phyloP scores from a whole-genome alignment of 768 basidiomycete species.

The Fomitopsis serialis region DNA sequence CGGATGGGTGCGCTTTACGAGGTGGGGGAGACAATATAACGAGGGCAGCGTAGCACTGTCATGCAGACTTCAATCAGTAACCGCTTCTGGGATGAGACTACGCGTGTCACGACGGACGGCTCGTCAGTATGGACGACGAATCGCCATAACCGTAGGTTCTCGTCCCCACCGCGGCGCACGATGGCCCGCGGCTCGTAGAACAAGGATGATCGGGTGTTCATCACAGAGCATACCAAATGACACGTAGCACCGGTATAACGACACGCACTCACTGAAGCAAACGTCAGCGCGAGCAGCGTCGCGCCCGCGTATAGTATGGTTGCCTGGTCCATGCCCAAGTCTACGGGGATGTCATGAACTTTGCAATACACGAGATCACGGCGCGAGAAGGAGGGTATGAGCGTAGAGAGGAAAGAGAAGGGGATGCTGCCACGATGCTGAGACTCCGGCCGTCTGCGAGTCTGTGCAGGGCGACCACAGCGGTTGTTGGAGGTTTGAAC shows the following conservation, averaged over 20 bases:
- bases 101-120: conserved; percentile 8
- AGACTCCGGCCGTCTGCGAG: too few species aligned
- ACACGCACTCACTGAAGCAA: conserved; percentile 18
- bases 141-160: conserved; percentile 46
- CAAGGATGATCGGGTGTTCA: conserved; percentile 83
- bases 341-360: not conserved
- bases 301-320: conserved; percentile 13
- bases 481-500: too few species aligned
- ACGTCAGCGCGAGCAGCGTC: conserved; percentile 13
- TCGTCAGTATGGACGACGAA: conserved; percentile 33
- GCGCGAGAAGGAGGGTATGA: too few species aligned
- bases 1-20: conserved; percentile 57
- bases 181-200: conserved; percentile 78
- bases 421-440: too few species aligned
- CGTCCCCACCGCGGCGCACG: conserved; percentile 63
- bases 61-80: not conserved
- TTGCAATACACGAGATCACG: too few species aligned
- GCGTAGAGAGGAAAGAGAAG: too few species aligned
- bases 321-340: conserved; percentile 14
- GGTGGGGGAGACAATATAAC: conserved; percentile 70
- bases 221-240: conserved; percentile 30
- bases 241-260: not conserved
- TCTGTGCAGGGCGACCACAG: too few species aligned
- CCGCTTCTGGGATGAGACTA: not conserved
- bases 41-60: conserved; percentile 66